Conservation (phyloP, 208 protist species). For the Trypanosoma avium region DNA sequence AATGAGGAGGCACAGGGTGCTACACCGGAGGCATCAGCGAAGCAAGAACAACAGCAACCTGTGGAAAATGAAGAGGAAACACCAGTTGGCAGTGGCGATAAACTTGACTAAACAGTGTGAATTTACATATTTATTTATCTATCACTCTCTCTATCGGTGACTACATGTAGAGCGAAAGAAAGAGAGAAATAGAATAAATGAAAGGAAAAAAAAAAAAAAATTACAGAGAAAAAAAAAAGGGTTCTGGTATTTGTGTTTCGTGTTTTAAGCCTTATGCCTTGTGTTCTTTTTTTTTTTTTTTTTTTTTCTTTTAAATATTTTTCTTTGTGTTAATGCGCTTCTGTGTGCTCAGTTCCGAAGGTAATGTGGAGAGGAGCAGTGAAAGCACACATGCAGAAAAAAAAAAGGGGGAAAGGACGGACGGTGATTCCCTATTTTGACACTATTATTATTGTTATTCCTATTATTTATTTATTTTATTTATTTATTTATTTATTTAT, state of each 20-base stretch:
- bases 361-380: neutral
- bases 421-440: too few relatives aligned
- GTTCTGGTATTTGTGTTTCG: slow-evolving; percentile 24
- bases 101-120: slow-evolving; percentile 46
- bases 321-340: neutral
- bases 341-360: neutral
- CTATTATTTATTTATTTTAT: too few relatives aligned
- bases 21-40: neutral
- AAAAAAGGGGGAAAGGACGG: too few relatives aligned
- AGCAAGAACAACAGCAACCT: neutral
- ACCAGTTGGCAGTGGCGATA: slow-evolving; percentile 8
- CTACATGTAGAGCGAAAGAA: slow-evolving; percentile 1
- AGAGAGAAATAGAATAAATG: neutral
- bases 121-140: too few relatives aligned
- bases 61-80: slow-evolving; percentile 18
- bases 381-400: too few relatives aligned
- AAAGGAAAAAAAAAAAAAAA: slow-evolving; percentile 10
- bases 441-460: too few relatives aligned
- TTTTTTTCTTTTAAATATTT: slow-evolving; percentile 2
- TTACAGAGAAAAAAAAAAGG: slow-evolving; percentile 1
- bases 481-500: too few relatives aligned
- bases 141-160: too few relatives aligned
- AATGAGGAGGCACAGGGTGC: slow-evolving; percentile 9
- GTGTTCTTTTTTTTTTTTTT: slow-evolving; percentile 8
- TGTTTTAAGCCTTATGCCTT: slow-evolving; percentile 14